Base-by-base conservation (phyloP, 306 rosid genomes). In the Lotus japonicus region DNA sequence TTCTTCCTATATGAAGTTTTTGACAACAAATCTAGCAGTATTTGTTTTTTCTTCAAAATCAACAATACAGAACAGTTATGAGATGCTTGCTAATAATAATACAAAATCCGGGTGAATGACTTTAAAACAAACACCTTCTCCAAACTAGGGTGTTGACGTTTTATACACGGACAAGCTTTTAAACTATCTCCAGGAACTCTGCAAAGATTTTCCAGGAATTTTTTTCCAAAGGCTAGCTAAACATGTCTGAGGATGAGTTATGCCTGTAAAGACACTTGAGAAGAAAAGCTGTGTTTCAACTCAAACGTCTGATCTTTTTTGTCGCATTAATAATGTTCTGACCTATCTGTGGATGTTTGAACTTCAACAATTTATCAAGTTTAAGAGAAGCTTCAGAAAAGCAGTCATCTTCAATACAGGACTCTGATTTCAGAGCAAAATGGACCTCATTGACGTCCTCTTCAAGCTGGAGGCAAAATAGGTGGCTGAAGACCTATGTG, bases 371-470 rank as follows among this genome's bases (percentile, higher is more conserved):
- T 70, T 88, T 90, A 57, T 82, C 88, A 12, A 90, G 96, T 72
- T 85, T 82, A 65, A 68, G 70, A 68, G 87, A 74, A 17, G 95
- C 90, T 79, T 85, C 86, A 1, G 88, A 49, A 55, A 83, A 80
- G 62, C 62, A 58, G 74, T 55, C 77, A 66, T 83, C 92, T 70
- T 80, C 66, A n/a, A 80, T 36, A 57, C 85, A 72, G 9, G 88
- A 75, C 59, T 84, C 89, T 0, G 86, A 85, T 49, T 83, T 81
- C 33, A 90, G 92, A 17, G 92, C 97, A 57, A 90, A 90, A 49
- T 90, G 80, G 43, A 90, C 89, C 84, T 90, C 97, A 66, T 94
- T 94, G 48, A 94, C 92, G 50, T 94, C 98, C 82, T 92, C 96
- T 54, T 90, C 98, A 46, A 84, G 83, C 77, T 83, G 84, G 74